Evolutionary conservation across 345 rosid genomes (phyloP).

Genomic region (Streptanthus diversifolius): DNA sequence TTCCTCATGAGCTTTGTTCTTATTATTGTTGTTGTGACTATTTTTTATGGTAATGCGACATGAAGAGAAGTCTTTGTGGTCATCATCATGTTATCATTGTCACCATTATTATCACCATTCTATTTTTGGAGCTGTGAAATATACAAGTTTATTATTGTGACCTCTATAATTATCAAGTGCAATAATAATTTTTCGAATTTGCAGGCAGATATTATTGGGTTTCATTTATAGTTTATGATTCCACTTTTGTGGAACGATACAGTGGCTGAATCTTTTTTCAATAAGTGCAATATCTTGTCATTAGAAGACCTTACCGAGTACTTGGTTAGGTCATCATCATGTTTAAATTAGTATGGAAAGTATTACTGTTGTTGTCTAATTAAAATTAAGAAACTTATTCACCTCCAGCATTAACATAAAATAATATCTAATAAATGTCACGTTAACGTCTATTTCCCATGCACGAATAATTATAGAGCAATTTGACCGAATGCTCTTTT

Average conservation of each 20-base stretch:
- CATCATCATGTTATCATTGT: slow-evolving; percentile 14
- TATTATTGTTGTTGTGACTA: background rate
- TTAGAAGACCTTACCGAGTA: slow-evolving; percentile 13
- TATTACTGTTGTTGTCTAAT: background rate
- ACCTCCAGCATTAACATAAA: background rate
- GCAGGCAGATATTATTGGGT: slow-evolving; percentile 3
- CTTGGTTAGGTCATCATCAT: too few relatives aligned
- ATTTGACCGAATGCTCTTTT: background rate
- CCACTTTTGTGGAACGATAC: slow-evolving; percentile 30
- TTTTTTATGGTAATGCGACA: slow-evolving; percentile 10
- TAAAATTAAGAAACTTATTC: background rate
- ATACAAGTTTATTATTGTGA: background rate
- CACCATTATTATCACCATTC: background rate
- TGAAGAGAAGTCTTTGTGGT: background rate
- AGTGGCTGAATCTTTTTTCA: slow-evolving; percentile 17
- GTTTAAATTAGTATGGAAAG: background rate
- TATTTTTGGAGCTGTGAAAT: background rate
- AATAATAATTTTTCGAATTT: slow-evolving; percentile 17
- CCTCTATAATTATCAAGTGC: slow-evolving; percentile 6
- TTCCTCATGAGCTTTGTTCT: slow-evolving; percentile 15
- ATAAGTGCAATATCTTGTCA: slow-evolving; percentile 20
- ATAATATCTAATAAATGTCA: background rate
- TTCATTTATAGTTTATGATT: background rate
- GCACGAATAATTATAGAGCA: background rate
- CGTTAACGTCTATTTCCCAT: slow-evolving; percentile 3